Conservation (phyloP, 1,139 yeast genomes). For the Nakaseomyces sp. region DNA sequence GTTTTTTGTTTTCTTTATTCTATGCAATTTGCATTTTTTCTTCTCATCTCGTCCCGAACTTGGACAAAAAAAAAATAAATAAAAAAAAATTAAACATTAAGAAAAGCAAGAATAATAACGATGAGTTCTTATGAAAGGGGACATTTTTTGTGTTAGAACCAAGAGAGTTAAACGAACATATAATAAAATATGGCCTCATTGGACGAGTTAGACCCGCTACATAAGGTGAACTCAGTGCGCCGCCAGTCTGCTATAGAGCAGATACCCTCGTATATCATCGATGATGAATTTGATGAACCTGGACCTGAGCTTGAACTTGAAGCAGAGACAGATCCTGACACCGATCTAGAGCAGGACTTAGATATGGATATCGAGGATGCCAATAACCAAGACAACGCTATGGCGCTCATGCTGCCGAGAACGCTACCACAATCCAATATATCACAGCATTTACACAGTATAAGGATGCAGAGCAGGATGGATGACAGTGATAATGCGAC, state of each 20-base stretch:
- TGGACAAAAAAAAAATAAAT: no score
- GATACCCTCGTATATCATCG: background rate
- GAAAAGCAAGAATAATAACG: no score
- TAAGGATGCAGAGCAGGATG: background rate
- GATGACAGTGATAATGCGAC: background rate
- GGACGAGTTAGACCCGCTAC: conserved; percentile 2
- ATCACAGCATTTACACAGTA: background rate
- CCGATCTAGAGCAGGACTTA: background rate
- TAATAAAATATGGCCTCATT: background rate
- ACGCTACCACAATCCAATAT: background rate
- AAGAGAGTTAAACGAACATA: no score
- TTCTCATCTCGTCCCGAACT: no score
- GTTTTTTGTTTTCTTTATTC: no score
- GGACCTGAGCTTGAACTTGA: no score
- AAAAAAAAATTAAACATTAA: no score
- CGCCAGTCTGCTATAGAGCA: conserved; percentile 8
- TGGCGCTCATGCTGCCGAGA: background rate
- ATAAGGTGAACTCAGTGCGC: conserved; percentile 4
- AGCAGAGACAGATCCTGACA: background rate
- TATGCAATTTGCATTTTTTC: no score
- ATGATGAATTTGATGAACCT: background rate
- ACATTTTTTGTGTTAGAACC: no score
- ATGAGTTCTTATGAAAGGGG: no score
- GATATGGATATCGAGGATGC: background rate
- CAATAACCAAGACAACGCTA: background rate